phyloP scores from a whole-genome alignment of 179 eudicot genomes.

The Beta lomatogona region DNA sequence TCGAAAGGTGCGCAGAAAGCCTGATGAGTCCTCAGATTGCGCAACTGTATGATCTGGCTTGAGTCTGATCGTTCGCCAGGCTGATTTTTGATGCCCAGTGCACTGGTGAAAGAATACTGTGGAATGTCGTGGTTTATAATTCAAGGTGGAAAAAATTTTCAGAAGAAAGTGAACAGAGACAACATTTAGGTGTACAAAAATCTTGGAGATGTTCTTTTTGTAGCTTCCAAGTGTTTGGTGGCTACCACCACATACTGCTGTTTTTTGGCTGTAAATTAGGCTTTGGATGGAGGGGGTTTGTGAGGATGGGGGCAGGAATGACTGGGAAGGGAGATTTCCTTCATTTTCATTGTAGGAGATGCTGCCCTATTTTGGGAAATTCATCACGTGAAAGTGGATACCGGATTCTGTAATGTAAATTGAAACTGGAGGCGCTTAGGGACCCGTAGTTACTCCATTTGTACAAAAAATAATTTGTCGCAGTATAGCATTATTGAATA shows the following conservation, averaged over 20 bases:
- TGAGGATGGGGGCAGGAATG: neutral
- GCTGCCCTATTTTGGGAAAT: slow-evolving; percentile 12
- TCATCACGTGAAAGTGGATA: neutral
- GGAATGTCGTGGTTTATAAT: neutral
- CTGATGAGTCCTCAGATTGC: neutral
- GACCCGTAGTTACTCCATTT: neutral
- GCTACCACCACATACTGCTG: neutral
- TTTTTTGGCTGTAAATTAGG: slow-evolving; percentile 19
- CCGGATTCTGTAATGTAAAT: neutral
- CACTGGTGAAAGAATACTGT: neutral
- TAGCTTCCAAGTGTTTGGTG: neutral
- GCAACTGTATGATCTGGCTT: neutral
- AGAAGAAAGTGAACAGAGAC: neutral
- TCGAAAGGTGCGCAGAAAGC: neutral
- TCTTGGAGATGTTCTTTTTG: neutral
- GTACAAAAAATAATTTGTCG: slow-evolving; percentile 1
- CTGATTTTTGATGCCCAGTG: neutral
- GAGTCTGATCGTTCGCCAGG: neutral
- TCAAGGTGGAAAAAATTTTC: neutral
- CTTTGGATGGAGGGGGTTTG: neutral
- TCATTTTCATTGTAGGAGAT: neutral
- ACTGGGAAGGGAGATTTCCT: neutral
- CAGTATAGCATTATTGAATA: too few species aligned
- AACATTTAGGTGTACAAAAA: neutral
- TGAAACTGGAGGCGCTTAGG: neutral